These are phyloP conservation scores for Tilletiopsis washingtonensis DNA, from an alignment of 1,284 basidiomycete genomes.

Conservation along the genomic window DNA sequence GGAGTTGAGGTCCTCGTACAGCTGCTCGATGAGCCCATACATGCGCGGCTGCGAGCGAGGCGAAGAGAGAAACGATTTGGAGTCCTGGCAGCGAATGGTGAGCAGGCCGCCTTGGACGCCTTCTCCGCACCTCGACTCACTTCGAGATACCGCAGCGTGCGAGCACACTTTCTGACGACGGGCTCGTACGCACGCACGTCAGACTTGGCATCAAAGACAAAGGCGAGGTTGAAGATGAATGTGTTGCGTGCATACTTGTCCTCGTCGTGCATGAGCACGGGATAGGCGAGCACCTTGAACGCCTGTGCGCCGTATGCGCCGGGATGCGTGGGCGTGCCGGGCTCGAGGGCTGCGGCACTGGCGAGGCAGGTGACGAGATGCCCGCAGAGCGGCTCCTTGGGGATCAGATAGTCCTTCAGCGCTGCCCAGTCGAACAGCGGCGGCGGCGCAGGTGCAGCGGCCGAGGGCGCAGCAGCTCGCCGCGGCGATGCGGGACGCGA, in stretches of 20 bases:
- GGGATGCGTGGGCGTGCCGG: not conserved
- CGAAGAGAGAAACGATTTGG: conserved; percentile 76
- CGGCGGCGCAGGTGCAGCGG: conserved; percentile 12
- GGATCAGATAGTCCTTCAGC: conserved; percentile 89
- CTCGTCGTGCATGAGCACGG: conserved; percentile 31
- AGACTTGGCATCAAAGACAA: conserved; percentile 81
- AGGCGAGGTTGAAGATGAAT: conserved; percentile 83
- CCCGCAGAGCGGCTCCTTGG: conserved; percentile 75
- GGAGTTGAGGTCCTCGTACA: conserved; percentile 93
- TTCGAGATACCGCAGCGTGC: conserved; percentile 78
- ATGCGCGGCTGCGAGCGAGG: conserved; percentile 64
- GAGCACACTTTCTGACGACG: conserved; percentile 84
- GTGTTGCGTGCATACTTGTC: conserved; percentile 48
- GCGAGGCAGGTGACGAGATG: conserved; percentile 68
- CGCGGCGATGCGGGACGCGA: conserved; percentile 28
- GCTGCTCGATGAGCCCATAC: conserved; percentile 81
- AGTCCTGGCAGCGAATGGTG: conserved; percentile 72
- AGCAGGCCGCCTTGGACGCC: not conserved
- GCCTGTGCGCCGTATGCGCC: not conserved
- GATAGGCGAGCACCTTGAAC: conserved; percentile 42
- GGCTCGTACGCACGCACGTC: conserved; percentile 92
- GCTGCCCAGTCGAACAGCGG: conserved; percentile 81
- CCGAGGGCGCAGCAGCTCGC: conserved; percentile 9
- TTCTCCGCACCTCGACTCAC: conserved; percentile 52
- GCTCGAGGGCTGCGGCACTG: not conserved